Evolutionary conservation across 2,329 filamentous ascomycete species (phyloP).

Genomic region (Colletotrichum tamarilloi): DNA sequence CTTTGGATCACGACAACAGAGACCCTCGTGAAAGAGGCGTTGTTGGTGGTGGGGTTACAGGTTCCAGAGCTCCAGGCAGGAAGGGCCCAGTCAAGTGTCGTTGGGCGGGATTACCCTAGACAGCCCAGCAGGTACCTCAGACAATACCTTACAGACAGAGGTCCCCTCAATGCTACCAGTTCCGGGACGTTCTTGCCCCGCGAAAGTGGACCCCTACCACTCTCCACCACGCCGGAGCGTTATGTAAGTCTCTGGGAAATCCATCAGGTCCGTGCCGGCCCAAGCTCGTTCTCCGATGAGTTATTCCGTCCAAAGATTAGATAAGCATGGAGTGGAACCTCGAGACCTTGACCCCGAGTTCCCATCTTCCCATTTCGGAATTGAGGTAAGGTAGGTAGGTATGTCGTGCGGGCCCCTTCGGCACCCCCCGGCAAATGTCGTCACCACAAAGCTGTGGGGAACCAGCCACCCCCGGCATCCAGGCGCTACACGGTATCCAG

Average conservation of each 20-base stretch:
- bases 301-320: slow-evolving; percentile 11
- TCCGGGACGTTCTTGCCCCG: slow-evolving; percentile 30
- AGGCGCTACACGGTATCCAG: slow-evolving; percentile 13
- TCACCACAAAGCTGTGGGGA: slow-evolving; percentile 27
- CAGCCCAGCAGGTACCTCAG: neutral
- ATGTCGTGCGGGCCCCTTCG: neutral
- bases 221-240: slow-evolving; percentile 11
- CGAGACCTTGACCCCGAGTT: neutral
- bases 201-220: slow-evolving; percentile 30
- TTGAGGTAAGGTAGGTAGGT: neutral
- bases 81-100: neutral
- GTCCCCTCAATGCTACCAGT: slow-evolving; percentile 1
- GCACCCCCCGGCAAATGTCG: slow-evolving; percentile 22
- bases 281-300: neutral
- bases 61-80: slow-evolving; percentile 26
- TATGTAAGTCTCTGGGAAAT: neutral
- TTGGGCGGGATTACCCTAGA: slow-evolving; percentile 8
- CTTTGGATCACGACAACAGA: slow-evolving; percentile 13
- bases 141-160: neutral
- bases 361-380: neutral
- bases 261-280: neutral
- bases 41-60: slow-evolving; percentile 28
- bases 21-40: slow-evolving; percentile 30
- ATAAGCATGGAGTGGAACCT: neutral
- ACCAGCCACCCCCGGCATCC: slow-evolving; percentile 24